Evolutionary conservation across 1,284 basidiomycete species (phyloP), one percentile per base, ranked within the genome.

Genomic region (Ganoderma sinense): DNA sequence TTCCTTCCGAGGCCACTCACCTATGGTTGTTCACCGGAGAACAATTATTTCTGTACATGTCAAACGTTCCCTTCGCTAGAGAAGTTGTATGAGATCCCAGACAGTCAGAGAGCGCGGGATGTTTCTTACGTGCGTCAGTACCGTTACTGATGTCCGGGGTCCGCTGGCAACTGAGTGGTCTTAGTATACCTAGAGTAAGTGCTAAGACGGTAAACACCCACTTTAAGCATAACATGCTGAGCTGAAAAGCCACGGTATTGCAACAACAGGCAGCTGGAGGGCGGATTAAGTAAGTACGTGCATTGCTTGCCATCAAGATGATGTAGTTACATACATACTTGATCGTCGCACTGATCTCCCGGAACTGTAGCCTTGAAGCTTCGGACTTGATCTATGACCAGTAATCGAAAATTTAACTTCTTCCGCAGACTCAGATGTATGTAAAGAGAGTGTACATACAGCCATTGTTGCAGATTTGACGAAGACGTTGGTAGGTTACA

Each of bases 221-320:
- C 74, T 71, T 72, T 68, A 75, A 69, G 64, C 74, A 75, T 2
- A 75, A 66, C 74, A 75, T 73, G 53, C 74, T 75, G 41, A 75
- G 59, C 18, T 71, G 67, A 61, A 70, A 75, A 6, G 74, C 67
- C 4, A 75, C 40, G 0, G 71, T 69, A 36, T 75, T 75, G 62
- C 74, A 75, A 39, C 74, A 75, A 41, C 74, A 75, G 14, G 56
- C 45, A 7, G 67, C 74, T 75, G 41, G 2, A 39, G 11, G 2
- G 36, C 13, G 23, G 23, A 13, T n/a, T 2, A 0, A 11, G n/a
- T 36, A 20, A 18, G 5, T 11, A 1, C 26, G 23, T 33, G 20
- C 20, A n/a, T n/a, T 3, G 43, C 20, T 3, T 16, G 4, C 20
- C 69, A 68, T n/a, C n/a, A 18, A n/a, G 20, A 36, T 39, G 36